Base-by-base conservation (phyloP, 169 alveolate species). In the Plasmodium malariae region DNA sequence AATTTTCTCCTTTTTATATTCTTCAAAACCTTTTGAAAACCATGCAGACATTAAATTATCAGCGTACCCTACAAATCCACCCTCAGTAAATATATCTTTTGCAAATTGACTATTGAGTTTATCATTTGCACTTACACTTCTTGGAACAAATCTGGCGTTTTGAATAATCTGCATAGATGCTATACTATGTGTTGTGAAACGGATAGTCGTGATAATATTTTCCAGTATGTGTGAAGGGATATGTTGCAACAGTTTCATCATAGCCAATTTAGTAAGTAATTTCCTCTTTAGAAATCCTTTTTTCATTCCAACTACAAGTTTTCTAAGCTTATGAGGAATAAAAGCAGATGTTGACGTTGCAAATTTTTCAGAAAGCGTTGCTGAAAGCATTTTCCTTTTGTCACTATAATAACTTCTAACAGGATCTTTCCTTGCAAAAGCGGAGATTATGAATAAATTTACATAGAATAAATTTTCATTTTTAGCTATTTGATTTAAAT, bases 111-210 rank as follows among this genome's bases (percentile, higher is more conserved):
- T n/a, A 9, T 51, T 54, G 26, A 14, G 59, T 28, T 32, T 37
- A 26, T 36, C 9, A 3, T 68, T 67, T 30, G 40, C 34, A 7
- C 1, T 49, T 6, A 28, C 5, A 49, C 26, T 24, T 49, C 11
- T 24, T 48, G 67, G 67, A 12, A 19, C 26, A 71, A 7, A 34
- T 36, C 54, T 24, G 7, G 91, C 91, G 63, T 91, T 94, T 68
- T 94, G 95, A 43, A 63, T 91, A 34, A 94, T 88, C 54, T 90
- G 94, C 60, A 85, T 83, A 7, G 91, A 67, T 36, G 96, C 96
- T 14, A 94, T 88, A 0, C 95, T 70, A 67, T 94, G 96, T 2
- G 96, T 94, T 17, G 93, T 94, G 48, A 94, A 94, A 12, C 92
- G 92, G 36, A 94, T 92, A 36, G 95, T 45, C 36, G 93, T 62